phyloP scores from a whole-genome alignment of 768 basidiomycete species.

The Crucibulum laeve region DNA sequence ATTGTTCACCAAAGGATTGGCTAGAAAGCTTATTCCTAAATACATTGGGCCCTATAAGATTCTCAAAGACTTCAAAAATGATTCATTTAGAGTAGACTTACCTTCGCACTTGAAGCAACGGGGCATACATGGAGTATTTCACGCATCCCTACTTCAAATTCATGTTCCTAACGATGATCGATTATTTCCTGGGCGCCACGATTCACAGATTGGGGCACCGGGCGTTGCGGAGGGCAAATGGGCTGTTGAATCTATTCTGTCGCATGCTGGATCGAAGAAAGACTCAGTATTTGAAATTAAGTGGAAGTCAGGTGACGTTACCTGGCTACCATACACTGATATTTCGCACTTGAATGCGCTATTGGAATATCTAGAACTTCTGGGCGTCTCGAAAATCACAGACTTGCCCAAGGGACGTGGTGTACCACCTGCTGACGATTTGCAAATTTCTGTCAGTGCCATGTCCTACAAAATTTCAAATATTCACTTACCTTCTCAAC shows the following conservation, averaged over 20 bases:
- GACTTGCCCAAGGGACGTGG: background rate
- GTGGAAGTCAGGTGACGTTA: slow-evolving; percentile 10
- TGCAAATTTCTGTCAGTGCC: background rate
- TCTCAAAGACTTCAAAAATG: too few relatives aligned
- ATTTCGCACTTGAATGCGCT: slow-evolving; percentile 16
- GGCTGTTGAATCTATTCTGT: slow-evolving; percentile 4
- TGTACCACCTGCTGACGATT: background rate
- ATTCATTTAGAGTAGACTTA: too few relatives aligned
- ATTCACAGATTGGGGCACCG: slow-evolving; percentile 3
- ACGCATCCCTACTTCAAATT: slow-evolving; percentile 18
- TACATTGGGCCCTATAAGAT: too few relatives aligned
- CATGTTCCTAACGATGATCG: slow-evolving; percentile 20
- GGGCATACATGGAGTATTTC: slow-evolving; percentile 22
- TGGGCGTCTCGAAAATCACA: slow-evolving; percentile 10
- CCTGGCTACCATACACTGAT: slow-evolving; percentile 18
- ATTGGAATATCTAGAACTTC: slow-evolving; percentile 18
- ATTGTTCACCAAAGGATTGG: too few relatives aligned
- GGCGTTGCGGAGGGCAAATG: slow-evolving; percentile 2
- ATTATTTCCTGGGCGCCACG: slow-evolving; percentile 17
- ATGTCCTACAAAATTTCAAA: background rate
- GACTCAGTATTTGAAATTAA: slow-evolving; percentile 6
- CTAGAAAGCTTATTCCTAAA: too few relatives aligned
- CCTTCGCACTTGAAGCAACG: too few relatives aligned
- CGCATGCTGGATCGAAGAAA: slow-evolving; percentile 3
- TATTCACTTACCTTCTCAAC: background rate